Base-by-base conservation (phyloP, 306 rosid species). In the Purshia tridentata region DNA sequence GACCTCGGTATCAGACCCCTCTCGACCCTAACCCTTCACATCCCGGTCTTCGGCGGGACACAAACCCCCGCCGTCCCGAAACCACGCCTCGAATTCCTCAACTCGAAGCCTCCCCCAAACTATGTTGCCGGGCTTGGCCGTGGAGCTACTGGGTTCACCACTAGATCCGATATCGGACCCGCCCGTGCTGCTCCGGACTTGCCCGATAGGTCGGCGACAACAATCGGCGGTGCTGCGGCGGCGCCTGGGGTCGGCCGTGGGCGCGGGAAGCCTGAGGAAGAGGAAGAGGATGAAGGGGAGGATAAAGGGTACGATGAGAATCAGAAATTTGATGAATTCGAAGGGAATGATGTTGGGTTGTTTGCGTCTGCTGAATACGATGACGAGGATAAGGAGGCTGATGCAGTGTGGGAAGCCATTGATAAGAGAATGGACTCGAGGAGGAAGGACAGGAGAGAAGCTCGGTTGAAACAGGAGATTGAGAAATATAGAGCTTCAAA, bases 91-190 rank as follows among this genome's bases (percentile, higher is more conserved):
- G 98, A 92, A 4, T 90, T 92, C 81, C 86, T 92, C 39, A 84
- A 85, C 61, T 90, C 96, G 29, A 92, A 92, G 70, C 98, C 98
- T 13, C 98, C 96, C 16, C 59, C 98, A 0, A 90, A 92, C 54
- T 92, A 92, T 63, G 98, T 92, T 6, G 96, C 95, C 5, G 96
- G 98, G 5, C 85, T 92, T 15, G 98, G 98, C 2, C 96, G 98
- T 81, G 98, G 98, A 8, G 98, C 98, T 7, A 92, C 98, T 5
- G 96, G 98, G 0, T 92, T 92, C 75, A 92, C 98, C 13, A 90
- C 98, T 4, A 78, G 96, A 8, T 90, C 96, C 7, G 98, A 92
- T 72, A 92, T 92, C 13, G 96, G 96, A 2, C 92, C 98, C 0
- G 98, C 96, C 4, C 85, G 98, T 0, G 94, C 98, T 1, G 96